A percentile compares a stretch with the other conserved stretches of the same genome.
phyloP scores from a whole-genome alignment of 1,139 yeast genomes.

The Saccharomyces pastorianus region DNA sequence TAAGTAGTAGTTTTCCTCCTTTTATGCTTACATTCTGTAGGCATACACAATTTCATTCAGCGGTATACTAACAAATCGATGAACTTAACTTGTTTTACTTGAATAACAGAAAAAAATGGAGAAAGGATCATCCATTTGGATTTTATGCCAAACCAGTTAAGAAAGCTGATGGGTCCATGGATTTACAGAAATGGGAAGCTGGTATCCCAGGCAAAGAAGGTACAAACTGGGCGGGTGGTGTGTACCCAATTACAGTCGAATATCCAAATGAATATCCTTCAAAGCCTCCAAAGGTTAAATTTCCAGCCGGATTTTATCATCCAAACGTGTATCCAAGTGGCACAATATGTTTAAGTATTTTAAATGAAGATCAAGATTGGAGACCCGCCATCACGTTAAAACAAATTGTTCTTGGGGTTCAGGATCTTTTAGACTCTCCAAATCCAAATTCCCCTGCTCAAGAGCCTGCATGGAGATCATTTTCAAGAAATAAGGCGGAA shows the following conservation, averaged over 20 bases:
- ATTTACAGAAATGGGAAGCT: conserved; percentile 82
- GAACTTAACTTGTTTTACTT: background rate
- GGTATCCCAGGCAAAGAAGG: conserved; percentile 90
- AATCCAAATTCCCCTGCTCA: conserved; percentile 97
- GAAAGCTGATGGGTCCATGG: conserved; percentile 69
- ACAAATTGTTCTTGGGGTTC: conserved; percentile 86
- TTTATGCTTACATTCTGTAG: background rate
- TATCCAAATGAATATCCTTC: conserved; percentile 94
- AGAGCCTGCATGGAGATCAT: conserved; percentile 91
- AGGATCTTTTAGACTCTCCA: conserved; percentile 81
- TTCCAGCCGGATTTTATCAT: conserved; percentile 85
- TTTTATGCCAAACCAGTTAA: conserved; percentile 87
- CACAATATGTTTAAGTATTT: conserved; percentile 82
- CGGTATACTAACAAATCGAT: conserved; percentile 4
- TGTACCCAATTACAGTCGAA: conserved; percentile 72
- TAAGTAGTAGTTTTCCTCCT: conserved; percentile 18
- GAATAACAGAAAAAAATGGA: conserved; percentile 72
- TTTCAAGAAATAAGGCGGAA: conserved; percentile 52
- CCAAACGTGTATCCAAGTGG: conserved; percentile 97
- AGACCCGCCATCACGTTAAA: conserved; percentile 91
- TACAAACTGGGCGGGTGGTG: conserved; percentile 78
- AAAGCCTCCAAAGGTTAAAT: conserved; percentile 88
- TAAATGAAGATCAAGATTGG: conserved; percentile 97
- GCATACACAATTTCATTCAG: background rate
- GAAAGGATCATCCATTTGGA: conserved; percentile 97